Evolutionary conservation across 306 rosid species (phyloP).

Genomic region (Carpinus viminea): DNA sequence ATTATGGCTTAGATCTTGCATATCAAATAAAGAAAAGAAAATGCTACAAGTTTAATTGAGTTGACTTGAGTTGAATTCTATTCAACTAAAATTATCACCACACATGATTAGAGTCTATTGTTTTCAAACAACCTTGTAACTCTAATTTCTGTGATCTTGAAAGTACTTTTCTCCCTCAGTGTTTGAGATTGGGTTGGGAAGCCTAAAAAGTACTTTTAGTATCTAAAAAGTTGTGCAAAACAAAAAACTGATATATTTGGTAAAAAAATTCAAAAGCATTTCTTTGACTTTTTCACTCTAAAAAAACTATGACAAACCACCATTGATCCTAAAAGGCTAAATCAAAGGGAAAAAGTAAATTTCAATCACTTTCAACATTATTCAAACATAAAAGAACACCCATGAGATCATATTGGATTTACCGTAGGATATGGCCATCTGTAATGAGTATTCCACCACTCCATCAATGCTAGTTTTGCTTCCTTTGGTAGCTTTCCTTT

Average conservation of each 20-base stretch:
- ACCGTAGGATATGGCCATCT: conserved; percentile 97
- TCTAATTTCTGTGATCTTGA: no score
- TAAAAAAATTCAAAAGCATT: no score
- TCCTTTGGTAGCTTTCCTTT: conserved; percentile 89
- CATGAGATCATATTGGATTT: conserved; percentile 4
- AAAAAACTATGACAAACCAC: no score
- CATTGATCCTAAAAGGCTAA: neutral
- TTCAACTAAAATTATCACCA: neutral
- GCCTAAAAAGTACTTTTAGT: no score
- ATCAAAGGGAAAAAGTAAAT: neutral
- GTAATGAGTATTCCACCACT: conserved; percentile 79
- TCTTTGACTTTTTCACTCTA: no score
- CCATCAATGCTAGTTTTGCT: conserved; percentile 54
- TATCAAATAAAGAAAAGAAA: neutral
- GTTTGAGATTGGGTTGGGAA: no score
- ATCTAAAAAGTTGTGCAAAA: no score
- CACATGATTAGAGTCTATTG: neutral
- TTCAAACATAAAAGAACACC: neutral
- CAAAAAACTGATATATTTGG: no score
- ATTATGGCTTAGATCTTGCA: no score
- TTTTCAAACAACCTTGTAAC: neutral
- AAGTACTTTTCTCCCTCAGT: no score
- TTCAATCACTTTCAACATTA: no score
- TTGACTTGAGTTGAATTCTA: neutral
- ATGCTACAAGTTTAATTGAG: neutral